Conservation (phyloP, 176 grass and related monocot species). For the Carex cristatella region DNA sequence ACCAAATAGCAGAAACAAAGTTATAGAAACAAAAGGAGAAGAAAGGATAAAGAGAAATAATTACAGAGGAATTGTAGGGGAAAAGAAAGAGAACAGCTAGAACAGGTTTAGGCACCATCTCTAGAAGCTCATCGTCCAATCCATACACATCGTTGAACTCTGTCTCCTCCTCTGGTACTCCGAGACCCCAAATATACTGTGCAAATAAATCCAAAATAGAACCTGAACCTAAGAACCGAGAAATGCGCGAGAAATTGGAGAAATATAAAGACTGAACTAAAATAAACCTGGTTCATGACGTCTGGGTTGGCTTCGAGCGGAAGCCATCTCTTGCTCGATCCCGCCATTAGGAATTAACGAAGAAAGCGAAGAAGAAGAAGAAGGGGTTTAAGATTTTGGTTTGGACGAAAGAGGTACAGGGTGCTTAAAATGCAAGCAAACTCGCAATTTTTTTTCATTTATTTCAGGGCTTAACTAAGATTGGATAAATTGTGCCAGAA, state of each 20-base stretch:
- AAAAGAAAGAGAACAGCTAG: slow-evolving; percentile 94
- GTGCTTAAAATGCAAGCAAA: slow-evolving; percentile 18
- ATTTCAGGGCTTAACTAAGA: background rate
- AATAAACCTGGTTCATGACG: slow-evolving; percentile 83
- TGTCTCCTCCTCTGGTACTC: slow-evolving; percentile 47
- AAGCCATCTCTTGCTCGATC: slow-evolving; percentile 72
- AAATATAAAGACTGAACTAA: background rate
- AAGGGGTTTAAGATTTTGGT: background rate
- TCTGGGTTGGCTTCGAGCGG: slow-evolving; percentile 86
- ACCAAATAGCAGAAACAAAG: background rate
- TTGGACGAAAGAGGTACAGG: background rate
- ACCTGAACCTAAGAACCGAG: background rate
- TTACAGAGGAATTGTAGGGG: slow-evolving; percentile 52
- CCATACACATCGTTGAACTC: slow-evolving; percentile 97
- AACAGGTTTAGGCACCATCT: slow-evolving; percentile 86
- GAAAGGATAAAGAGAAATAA: background rate
- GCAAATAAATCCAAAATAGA: background rate
- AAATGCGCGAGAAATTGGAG: background rate
- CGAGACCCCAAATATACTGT: slow-evolving; percentile 91
- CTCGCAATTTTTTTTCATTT: background rate
- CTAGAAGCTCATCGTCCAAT: slow-evolving; percentile 79
- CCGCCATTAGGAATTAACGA: background rate
- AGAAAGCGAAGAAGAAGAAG: background rate
- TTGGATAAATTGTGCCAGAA: background rate
- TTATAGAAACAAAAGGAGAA: background rate